A percentile compares a stretch with the other conserved stretches of the same genome.
phyloP scores from a whole-genome alignment of 108 stramenopile genomes.

The Chaetoceros muelleri region DNA sequence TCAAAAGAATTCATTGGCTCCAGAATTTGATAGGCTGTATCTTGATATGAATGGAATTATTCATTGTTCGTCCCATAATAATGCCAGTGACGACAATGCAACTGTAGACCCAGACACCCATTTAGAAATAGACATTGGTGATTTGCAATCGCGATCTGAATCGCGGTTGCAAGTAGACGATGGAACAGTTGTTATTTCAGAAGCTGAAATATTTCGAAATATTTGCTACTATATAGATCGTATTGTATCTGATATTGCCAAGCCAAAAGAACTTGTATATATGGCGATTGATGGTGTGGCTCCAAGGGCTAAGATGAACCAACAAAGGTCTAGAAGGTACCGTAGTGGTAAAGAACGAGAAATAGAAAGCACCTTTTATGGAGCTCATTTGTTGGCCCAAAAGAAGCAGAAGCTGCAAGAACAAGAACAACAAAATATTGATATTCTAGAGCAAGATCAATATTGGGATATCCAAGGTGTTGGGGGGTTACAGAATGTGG shows the following conservation, averaged over 20 bases:
- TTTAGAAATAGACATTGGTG: neutral
- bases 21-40: conserved; percentile 93
- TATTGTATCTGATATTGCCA: conserved; percentile 79
- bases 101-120: conserved; percentile 20
- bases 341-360: conserved; percentile 77
- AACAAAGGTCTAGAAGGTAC: conserved; percentile 95
- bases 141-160: conserved; percentile 8
- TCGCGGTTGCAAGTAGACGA: conserved; percentile 3
- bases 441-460: neutral
- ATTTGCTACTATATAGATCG: conserved; percentile 87
- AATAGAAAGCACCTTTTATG: conserved; percentile 67
- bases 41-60: conserved; percentile 98
- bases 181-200: conserved; percentile 18
- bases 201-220: conserved; percentile 69
- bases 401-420: conserved; percentile 21
- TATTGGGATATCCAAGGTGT: neutral
- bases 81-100: conserved; percentile 46
- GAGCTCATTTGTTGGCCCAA: conserved; percentile 47
- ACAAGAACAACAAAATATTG: neutral
- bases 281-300: conserved; percentile 98
- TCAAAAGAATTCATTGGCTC: conserved; percentile 21
- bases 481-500: neutral
- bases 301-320: conserved; percentile 97
- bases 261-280: conserved; percentile 83
- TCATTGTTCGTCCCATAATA: conserved; percentile 92